These are phyloP conservation scores for Brachypodium distachyon DNA, from an alignment of 202 grass and related monocot genomes.

Conservation along the genomic window DNA sequence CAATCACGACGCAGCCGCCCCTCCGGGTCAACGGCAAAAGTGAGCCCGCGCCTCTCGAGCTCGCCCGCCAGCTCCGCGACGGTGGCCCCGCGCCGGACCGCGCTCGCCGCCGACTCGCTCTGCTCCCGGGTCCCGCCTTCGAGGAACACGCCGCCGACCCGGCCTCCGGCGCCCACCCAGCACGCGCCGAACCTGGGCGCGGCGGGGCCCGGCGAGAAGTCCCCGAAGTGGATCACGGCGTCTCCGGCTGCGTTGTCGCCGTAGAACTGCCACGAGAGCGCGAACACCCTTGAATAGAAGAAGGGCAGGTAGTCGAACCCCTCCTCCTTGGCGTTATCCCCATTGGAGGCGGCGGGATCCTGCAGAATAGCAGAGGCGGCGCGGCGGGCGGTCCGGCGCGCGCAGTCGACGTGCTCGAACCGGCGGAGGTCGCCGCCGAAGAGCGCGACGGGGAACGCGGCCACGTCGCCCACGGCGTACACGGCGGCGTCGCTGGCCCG, in stretches of 20 bases:
- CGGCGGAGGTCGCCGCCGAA: constrained; percentile 39
- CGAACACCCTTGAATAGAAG: constrained; percentile 90
- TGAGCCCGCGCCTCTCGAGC: constrained; percentile 44
- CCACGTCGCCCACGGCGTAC: constrained; percentile 83
- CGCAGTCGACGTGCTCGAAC: constrained; percentile 84
- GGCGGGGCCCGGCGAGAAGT: neutral
- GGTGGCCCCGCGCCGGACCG: constrained; percentile 16
- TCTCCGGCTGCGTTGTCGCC: constrained; percentile 61
- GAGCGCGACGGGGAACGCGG: constrained; percentile 62
- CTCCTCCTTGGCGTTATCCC: neutral
- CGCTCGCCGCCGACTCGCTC: constrained; percentile 44
- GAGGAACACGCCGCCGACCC: constrained; percentile 52
- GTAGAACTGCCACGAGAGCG: constrained; percentile 84
- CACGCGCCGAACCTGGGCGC: constrained; percentile 51
- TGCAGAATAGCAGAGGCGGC: constrained; percentile 51
- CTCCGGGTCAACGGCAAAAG: constrained; percentile 27
- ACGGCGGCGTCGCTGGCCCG: constrained; percentile 64
- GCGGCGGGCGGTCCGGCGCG: constrained; percentile 68
- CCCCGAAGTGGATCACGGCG: constrained; percentile 57
- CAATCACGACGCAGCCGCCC: neutral
- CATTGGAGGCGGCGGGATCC: neutral
- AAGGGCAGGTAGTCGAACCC: constrained; percentile 61
- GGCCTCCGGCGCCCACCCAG: constrained; percentile 44
- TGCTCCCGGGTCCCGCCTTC: constrained; percentile 63
- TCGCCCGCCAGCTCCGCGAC: constrained; percentile 28